A percentile compares a stretch with the other conserved stretches of the same genome.
Evolutionary conservation across 768 basidiomycete genomes (phyloP).

Genomic region (Rhodotorula toruloides): DNA sequence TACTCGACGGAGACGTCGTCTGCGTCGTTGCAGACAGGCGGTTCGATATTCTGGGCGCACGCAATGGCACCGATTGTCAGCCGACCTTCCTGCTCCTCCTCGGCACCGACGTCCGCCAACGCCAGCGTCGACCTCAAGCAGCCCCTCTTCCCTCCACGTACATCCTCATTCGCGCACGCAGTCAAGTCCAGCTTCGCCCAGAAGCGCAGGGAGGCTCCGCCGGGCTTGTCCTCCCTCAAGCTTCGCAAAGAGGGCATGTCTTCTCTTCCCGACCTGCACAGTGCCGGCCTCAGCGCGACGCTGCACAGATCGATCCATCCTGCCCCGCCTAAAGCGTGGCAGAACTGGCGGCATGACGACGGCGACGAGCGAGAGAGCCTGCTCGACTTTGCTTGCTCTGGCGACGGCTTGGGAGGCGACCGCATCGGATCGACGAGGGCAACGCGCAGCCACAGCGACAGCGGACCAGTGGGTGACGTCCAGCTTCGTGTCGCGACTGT

Average conservation of each 20-base stretch:
- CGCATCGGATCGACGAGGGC: too few relatives aligned
- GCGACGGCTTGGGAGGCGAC: too few relatives aligned
- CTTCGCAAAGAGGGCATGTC: slow-evolving; percentile 1
- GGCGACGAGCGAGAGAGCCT: too few relatives aligned
- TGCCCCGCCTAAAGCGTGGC: background rate
- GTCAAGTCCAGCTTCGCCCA: background rate
- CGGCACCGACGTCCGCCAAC: background rate
- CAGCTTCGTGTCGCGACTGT: too few relatives aligned
- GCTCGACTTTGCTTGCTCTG: too few relatives aligned
- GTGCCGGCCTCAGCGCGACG: background rate
- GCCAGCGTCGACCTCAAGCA: background rate
- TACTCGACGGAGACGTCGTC: background rate
- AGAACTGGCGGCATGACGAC: background rate
- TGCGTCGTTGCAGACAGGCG: background rate
- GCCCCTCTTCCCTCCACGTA: too few relatives aligned
- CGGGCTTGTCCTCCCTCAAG: background rate
- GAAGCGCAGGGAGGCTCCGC: background rate
- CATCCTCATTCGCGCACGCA: too few relatives aligned
- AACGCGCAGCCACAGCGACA: too few relatives aligned
- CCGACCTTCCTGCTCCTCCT: background rate
- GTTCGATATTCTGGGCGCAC: background rate
- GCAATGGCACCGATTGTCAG: background rate
- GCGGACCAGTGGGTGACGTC: too few relatives aligned
- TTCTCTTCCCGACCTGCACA: slow-evolving; percentile 11
- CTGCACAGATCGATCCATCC: too few relatives aligned